phyloP scores from a whole-genome alignment of 345 rosid genomes.

The Arabidopsis arenosa region DNA sequence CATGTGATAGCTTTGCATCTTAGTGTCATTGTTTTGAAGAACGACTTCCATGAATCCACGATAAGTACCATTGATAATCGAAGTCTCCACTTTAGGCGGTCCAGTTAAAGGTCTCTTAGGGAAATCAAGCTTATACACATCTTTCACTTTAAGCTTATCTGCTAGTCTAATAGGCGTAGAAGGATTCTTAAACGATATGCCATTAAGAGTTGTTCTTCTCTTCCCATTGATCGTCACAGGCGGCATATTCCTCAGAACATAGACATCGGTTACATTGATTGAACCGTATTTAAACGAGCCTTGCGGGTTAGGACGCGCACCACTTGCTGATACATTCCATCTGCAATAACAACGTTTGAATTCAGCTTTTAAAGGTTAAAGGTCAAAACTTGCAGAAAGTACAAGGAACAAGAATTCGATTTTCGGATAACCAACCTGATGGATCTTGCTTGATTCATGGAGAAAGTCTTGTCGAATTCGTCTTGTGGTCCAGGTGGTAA shows the following conservation, averaged over 20 bases:
- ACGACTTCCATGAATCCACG: constrained; percentile 95
- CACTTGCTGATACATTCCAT: constrained; percentile 97
- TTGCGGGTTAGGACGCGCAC: constrained; percentile 98
- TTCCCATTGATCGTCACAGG: constrained; percentile 76
- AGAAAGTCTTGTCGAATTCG: constrained; percentile 86
- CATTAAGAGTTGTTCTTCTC: constrained; percentile 69
- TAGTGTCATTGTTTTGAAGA: constrained; percentile 95
- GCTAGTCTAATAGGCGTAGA: constrained; percentile 96
- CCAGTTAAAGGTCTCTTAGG: constrained; percentile 82
- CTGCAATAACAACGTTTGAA: constrained; percentile 49
- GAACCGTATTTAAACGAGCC: constrained; percentile 97
- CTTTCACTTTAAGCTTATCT: constrained; percentile 78
- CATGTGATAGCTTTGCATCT: constrained; percentile 90
- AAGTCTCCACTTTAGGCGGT: constrained; percentile 68
- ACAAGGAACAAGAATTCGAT: neutral
- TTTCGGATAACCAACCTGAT: constrained; percentile 65
- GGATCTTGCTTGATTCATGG: constrained; percentile 99
- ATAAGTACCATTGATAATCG: constrained; percentile 90
- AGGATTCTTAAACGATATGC: constrained; percentile 85
- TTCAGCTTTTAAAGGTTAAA: neutral
- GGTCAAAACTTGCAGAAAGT: neutral
- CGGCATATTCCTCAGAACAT: constrained; percentile 75
- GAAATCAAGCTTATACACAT: constrained; percentile 91
- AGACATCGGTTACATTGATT: constrained; percentile 90
- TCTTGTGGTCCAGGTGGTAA: constrained; percentile 86